These are phyloP conservation scores for Neurospora sp. DNA, from an alignment of 495 filamentous ascomycete species.

Conservation along the genomic window DNA sequence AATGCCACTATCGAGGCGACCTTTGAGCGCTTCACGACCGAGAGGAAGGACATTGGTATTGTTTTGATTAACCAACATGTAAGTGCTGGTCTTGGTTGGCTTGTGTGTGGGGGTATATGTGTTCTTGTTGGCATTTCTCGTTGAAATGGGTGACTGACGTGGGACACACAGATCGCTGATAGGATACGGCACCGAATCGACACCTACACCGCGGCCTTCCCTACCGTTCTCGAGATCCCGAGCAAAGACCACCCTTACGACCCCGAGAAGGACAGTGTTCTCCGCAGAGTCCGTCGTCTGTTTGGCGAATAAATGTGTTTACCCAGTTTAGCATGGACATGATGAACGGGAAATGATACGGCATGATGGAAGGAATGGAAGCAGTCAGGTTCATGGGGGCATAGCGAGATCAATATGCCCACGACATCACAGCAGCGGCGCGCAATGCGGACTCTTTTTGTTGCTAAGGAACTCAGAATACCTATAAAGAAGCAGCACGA, in stretches of 20 bases:
- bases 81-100: constrained; percentile 17
- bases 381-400: neutral
- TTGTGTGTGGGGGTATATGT: neutral
- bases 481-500: neutral
- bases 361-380: neutral
- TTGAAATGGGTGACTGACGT: neutral
- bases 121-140: neutral
- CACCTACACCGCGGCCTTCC: constrained; percentile 64
- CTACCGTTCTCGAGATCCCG: constrained; percentile 81
- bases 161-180: constrained; percentile 63
- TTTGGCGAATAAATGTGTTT: constrained; percentile 66
- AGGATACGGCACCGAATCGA: constrained; percentile 77
- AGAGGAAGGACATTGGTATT: constrained; percentile 93
- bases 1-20: constrained; percentile 78
- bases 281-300: constrained; percentile 78
- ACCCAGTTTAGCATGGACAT: neutral
- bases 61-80: constrained; percentile 98
- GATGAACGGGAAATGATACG: neutral
- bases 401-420: neutral
- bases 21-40: constrained; percentile 77
- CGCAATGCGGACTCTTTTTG: neutral
- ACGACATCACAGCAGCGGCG: neutral
- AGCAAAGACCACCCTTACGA: constrained; percentile 99
- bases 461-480: neutral
- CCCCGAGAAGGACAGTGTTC: constrained; percentile 95